phyloP scores from a whole-genome alignment of 73 alveolate genomes.

The Paramecium biaurelia region DNA sequence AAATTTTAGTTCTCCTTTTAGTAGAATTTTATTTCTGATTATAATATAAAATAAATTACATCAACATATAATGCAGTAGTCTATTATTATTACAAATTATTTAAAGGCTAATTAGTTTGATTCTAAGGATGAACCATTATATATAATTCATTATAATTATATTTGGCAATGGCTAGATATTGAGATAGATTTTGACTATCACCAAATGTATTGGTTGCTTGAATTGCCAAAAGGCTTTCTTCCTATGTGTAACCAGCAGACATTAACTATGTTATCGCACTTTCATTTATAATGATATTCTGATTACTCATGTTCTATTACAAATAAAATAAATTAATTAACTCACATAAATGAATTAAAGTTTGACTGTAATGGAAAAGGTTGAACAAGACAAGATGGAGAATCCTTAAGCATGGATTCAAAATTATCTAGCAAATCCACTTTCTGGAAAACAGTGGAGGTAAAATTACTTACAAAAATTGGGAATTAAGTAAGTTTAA shows the following conservation, averaged over 20 bases:
- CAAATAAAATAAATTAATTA: not conserved
- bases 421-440: not conserved
- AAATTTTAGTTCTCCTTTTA: not conserved
- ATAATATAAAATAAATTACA: not conserved
- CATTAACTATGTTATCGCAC: not conserved
- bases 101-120: too few relatives aligned
- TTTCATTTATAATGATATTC: not conserved
- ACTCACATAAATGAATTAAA: not conserved
- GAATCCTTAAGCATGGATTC: slow-evolving; percentile 15
- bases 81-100: too few relatives aligned
- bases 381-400: not conserved
- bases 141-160: not conserved
- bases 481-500: not conserved
- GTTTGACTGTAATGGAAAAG: slow-evolving; percentile 4
- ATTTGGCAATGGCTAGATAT: not conserved
- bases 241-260: not conserved
- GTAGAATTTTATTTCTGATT: not conserved
- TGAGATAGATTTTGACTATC: not conserved
- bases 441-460: not conserved
- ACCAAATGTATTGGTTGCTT: not conserved
- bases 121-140: not conserved
- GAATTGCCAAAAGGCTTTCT: not conserved
- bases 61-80: too few relatives aligned
- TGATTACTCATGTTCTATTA: not conserved
- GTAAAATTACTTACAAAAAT: not conserved